Evolutionary conservation across 106 monocot genomes (phyloP), one percentile per base, ranked within the genome.

Genomic region (Acorus gramineus): DNA sequence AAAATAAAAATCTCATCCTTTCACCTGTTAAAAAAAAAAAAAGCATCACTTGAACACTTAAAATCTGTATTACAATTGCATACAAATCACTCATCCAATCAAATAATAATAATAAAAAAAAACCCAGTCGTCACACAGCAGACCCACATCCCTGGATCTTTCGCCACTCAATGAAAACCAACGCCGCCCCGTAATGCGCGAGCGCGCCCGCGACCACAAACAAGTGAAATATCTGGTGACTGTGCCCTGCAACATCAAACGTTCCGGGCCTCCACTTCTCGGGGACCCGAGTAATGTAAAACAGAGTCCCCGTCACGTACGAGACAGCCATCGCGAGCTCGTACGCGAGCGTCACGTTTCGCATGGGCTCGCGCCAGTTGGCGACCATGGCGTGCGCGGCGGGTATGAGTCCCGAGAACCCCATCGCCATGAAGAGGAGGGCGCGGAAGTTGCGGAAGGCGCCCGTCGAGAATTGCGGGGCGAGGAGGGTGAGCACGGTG

Each of bases 161-260:
- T 3, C 85, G 62, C 65, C 76, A 78, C 52, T 89, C 50, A 13
- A 94, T 57, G 56, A 94, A 75, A 4, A 89, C 49, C 6, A 71
- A 56, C 8, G 80, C 81, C 0, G 86, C 89, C 2, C 47, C 78
- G 47, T 89, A 89, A 50, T 94, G 93, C 0, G 84, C 89, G 3
- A 89, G 42, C 14, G 93, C 93, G 11, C 93, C 89, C 46, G 48
- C 71, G 28, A 89, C 55, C 8, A 94, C 93, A 53, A 89, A 76
- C 49, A 84, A 58, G 44, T 93, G 89, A 66, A 94, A 94, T 49
- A 94, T 94, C 77, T 94, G 93, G 46, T 94, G 93, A 58, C 93
- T 89, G 12, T 86, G 85, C 0, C 93, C 89, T 42, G 79, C 69
- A 2, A 94, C 52, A 44, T 94, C 93, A 51, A 89, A 94, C 5